phyloP scores from a whole-genome alignment of 2,329 filamentous ascomycete genomes.

The Trichocomaceae sp. region DNA sequence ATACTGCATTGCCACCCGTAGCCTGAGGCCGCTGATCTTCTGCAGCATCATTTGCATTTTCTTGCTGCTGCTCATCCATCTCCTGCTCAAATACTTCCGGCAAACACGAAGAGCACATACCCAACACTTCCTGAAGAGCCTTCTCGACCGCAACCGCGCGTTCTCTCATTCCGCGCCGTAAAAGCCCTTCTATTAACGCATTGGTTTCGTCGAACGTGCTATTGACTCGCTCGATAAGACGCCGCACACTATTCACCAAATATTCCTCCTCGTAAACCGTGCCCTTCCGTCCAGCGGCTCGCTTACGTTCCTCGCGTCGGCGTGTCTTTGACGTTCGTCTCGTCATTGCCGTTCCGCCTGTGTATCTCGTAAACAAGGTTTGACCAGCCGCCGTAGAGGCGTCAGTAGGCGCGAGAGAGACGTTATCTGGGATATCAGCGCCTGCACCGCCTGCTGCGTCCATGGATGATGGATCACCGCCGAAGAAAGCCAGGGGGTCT shows the following conservation, averaged over 20 bases:
- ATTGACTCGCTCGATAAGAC: slow-evolving; percentile 78
- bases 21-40: slow-evolving; percentile 9
- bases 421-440: slow-evolving; percentile 75
- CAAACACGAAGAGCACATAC: slow-evolving; percentile 60
- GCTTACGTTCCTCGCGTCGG: slow-evolving; percentile 85
- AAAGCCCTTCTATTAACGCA: slow-evolving; percentile 66
- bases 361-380: slow-evolving; percentile 91
- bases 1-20: slow-evolving; percentile 28
- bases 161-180: slow-evolving; percentile 80
- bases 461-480: slow-evolving; percentile 60
- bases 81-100: slow-evolving; percentile 59
- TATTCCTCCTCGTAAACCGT: slow-evolving; percentile 98
- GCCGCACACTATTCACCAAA: slow-evolving; percentile 75
- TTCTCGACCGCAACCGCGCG: slow-evolving; percentile 70
- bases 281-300: slow-evolving; percentile 88
- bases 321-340: slow-evolving; percentile 83
- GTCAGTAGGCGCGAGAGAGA: slow-evolving; percentile 82
- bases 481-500: slow-evolving; percentile 84
- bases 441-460: slow-evolving; percentile 50
- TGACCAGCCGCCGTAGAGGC: slow-evolving; percentile 67
- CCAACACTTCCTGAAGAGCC: slow-evolving; percentile 67
- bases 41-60: slow-evolving; percentile 14
- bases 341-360: slow-evolving; percentile 55
- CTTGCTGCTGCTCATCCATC: slow-evolving; percentile 12
- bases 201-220: slow-evolving; percentile 64